Evolutionary conservation across 306 rosid species (phyloP).

Genomic region (Quercus parvula): DNA sequence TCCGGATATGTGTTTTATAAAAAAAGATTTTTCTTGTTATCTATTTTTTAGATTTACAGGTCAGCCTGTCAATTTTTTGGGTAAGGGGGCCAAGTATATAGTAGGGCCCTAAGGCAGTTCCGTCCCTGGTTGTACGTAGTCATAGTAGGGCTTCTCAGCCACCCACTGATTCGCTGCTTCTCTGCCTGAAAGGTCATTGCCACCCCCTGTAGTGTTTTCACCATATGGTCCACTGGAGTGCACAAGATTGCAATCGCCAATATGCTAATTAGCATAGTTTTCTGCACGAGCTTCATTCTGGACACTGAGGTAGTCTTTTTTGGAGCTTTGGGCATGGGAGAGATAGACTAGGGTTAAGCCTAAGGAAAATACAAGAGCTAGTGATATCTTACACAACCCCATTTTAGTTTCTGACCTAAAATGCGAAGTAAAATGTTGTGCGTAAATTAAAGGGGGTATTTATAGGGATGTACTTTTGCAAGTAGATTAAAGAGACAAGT

Average conservation of each 20-base stretch:
- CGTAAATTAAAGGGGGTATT: neutral
- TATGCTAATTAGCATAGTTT: conserved; percentile 15
- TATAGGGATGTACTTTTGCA: neutral
- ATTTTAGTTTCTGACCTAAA: neutral
- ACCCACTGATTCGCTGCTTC: neutral
- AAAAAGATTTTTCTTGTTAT: too few relatives aligned
- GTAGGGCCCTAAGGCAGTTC: too few relatives aligned
- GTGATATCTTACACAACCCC: neutral
- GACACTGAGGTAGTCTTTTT: neutral
- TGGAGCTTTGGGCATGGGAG: conserved; percentile 12
- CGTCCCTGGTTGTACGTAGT: too few relatives aligned
- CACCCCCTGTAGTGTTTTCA: conserved; percentile 27
- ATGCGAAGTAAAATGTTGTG: too few relatives aligned
- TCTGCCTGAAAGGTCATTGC: neutral
- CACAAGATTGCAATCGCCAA: neutral
- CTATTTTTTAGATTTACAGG: too few relatives aligned
- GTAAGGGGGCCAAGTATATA: too few relatives aligned
- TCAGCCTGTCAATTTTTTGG: too few relatives aligned
- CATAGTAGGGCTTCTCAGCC: too few relatives aligned
- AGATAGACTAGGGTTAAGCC: neutral
- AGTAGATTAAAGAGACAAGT: too few relatives aligned
- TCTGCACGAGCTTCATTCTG: conserved; percentile 1
- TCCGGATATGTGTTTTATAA: too few relatives aligned
- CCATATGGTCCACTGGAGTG: conserved; percentile 35
- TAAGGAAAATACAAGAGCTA: neutral